Evolutionary conservation across 192 early-diverging fungal species (phyloP).

Genomic region (Oehlia diaphana): DNA sequence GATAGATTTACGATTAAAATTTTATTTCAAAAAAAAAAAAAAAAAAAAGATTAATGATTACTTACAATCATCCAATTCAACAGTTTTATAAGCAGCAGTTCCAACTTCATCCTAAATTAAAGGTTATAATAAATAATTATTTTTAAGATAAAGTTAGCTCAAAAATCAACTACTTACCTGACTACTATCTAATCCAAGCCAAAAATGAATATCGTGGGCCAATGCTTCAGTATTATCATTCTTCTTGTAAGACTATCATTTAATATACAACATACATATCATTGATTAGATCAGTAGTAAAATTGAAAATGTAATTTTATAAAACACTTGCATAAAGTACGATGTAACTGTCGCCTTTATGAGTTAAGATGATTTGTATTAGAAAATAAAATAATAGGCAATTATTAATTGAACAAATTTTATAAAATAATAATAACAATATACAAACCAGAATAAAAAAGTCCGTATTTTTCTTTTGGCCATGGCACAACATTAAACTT

Average conservation of each 20-base stretch:
- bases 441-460: conserved; percentile 62
- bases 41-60: background rate
- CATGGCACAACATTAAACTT: conserved; percentile 69
- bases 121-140: conserved; percentile 7
- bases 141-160: background rate
- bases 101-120: conserved; percentile 65
- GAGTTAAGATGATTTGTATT: background rate
- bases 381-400: background rate
- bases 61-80: conserved; percentile 71
- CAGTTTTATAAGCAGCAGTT: conserved; percentile 85
- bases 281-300: background rate
- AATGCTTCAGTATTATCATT: conserved; percentile 58
- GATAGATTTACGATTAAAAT: background rate
- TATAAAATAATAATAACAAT: background rate
- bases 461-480: conserved; percentile 60
- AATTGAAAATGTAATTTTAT: background rate
- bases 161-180: conserved; percentile 47
- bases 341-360: conserved; percentile 72
- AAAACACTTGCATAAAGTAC: conserved; percentile 60
- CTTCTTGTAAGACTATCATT: conserved; percentile 36
- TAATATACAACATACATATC: background rate
- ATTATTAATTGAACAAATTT: background rate
- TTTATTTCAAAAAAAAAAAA: background rate
- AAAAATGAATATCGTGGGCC: conserved; percentile 82
- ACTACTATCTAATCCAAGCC: conserved; percentile 74